Base-by-base conservation (phyloP, 306 rosid genomes). In the Comarum palustre region DNA sequence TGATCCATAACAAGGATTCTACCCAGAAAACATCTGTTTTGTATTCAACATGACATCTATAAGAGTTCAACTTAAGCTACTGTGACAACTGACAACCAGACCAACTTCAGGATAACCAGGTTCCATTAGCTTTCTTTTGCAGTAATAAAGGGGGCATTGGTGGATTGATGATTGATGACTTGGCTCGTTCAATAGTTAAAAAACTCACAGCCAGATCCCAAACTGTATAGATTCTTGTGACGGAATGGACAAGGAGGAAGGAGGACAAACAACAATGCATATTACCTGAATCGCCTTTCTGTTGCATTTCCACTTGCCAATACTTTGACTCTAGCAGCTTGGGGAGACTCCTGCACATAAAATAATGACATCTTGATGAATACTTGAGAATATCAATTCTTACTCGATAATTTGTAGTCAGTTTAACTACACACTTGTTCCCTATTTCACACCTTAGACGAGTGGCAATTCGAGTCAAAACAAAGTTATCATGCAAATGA, bases 221-320 rank as follows among this genome's bases (percentile, higher is more conserved):
- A 25, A 14, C 24, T 48, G 38, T 24, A 20, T 24, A 20, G 38
- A 31, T 34, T 32, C 20, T 17, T 72, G 41, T 16, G 32, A 31
- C 25, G 2, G 9, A 39, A 29, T 34, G 12, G 51, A 45, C 19
- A 66, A 36, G 69, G 59, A 57, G 36, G 68, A 66, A n/a, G 51
- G 51, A 34, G 27, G 38, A 61, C n/a, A 14, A 25, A 19, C 73
- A 48, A n/a, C 13, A 54, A 64, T 24, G 25, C 13, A 29, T 27
- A 20, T 67, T 82, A 88, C 99, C 99, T 94, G 87, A 91, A 94
- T 84, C 99, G 86, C 84, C 99, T 84, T 88, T 94, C 99, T 32
- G 97, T 89, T 61, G 99, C 94, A 83, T 91, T 94, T 63, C 99
- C 99, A 75, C 96, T 90, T 57, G 97, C 99, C 88, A 94, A 84